Evolutionary conservation across 1,284 basidiomycete genomes (phyloP), one percentile per base, ranked within the genome.

Genomic region (Fistulina hepatica): DNA sequence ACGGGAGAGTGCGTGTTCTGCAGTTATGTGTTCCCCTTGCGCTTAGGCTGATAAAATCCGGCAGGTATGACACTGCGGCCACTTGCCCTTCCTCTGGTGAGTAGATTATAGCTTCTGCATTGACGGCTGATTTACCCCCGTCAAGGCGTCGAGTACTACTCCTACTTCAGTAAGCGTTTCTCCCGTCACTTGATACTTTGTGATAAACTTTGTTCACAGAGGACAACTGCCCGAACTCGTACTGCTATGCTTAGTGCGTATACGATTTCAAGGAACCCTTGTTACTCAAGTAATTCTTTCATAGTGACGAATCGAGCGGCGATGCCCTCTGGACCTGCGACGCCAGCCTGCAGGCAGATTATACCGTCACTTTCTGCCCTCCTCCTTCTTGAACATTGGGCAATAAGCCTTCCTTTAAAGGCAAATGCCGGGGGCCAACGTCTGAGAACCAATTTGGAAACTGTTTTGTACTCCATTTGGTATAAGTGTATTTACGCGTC

Each of bases 221-320:
- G 52, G 44, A 48, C 31, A 61, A 56, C 43, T 76, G 73, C 54
- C 71, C 68, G 4, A 64, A 67, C 42, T 58, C 69, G 1, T 77
- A 76, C 44, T 72, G 63, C 2, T 76, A 75, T 45, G 69, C 73
- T 4, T 77, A 58, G n/a, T n/a, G n/a, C n/a, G n/a, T n/a, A n/a
- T n/a, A n/a, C n/a, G n/a, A n/a, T n/a, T n/a, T n/a, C n/a, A n/a
- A n/a, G n/a, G n/a, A n/a, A n/a, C n/a, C n/a, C n/a, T n/a, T n/a
- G n/a, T n/a, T n/a, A n/a, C n/a, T n/a, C n/a, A n/a, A n/a, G n/a
- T n/a, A n/a, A n/a, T n/a, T n/a, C n/a, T n/a, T n/a, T n/a, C n/a
- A n/a, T n/a, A n/a, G n/a, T 8, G 28, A 31, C 10, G 28, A 31
- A 19, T 19, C 28, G 11, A 16, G 15, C 5, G 28, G 28, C 13